Evolutionary conservation across 331 rosid genomes (phyloP).

Genomic region (Stylosanthes scabra): DNA sequence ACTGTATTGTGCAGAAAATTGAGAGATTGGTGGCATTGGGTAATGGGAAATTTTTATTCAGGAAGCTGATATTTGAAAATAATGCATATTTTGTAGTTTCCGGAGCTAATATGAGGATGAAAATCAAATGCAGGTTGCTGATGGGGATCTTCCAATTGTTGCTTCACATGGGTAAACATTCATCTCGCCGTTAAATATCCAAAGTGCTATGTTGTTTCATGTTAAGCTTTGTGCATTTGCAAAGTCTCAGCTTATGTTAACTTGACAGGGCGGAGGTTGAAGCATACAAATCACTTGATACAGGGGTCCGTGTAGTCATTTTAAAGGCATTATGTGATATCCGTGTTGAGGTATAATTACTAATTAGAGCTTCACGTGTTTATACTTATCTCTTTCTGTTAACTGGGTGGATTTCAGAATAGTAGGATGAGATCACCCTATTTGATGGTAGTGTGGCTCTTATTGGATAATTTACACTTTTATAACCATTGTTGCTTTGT

Average conservation of each 20-base stretch:
- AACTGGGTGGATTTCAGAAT: neutral
- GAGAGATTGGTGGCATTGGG: slow-evolving; percentile 99
- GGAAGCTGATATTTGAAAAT: slow-evolving; percentile 38
- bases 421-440: slow-evolving; percentile 18
- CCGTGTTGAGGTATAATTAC: slow-evolving; percentile 86
- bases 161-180: slow-evolving; percentile 91
- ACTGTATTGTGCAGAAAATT: slow-evolving; percentile 94
- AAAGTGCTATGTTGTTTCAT: slow-evolving; percentile 18
- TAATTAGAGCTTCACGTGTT: slow-evolving; percentile 12
- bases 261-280: slow-evolving; percentile 78
- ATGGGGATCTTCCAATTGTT: slow-evolving; percentile 90
- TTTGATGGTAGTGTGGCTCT: slow-evolving; percentile 30
- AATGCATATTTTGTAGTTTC: slow-evolving; percentile 34
- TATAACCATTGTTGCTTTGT: neutral
- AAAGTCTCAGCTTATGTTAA: slow-evolving; percentile 38
- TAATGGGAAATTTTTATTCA: slow-evolving; percentile 43
- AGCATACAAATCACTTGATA: slow-evolving; percentile 82
- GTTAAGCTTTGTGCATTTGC: slow-evolving; percentile 31
- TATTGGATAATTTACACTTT: neutral
- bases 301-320: slow-evolving; percentile 84
- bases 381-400: slow-evolving; percentile 29
- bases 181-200: slow-evolving; percentile 45
- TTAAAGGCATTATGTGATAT: slow-evolving; percentile 97
- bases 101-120: slow-evolving; percentile 41
- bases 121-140: slow-evolving; percentile 75